A percentile compares a stretch with the other conserved stretches of the same genome.
Evolutionary conservation across 1,284 basidiomycete species (phyloP).

Genomic region (Austroboletus novae-zelandiae): DNA sequence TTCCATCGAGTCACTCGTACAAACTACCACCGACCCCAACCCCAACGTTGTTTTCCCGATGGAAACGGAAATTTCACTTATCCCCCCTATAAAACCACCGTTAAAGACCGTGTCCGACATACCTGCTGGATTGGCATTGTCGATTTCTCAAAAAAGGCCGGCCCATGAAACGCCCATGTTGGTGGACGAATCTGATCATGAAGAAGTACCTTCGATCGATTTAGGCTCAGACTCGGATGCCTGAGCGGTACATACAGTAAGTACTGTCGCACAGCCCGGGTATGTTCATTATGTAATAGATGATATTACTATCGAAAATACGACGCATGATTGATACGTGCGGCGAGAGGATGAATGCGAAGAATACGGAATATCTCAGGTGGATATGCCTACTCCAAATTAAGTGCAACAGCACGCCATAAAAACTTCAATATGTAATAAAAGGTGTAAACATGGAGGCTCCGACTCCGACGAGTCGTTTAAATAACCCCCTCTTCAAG

Average conservation of each 20-base stretch:
- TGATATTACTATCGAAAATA: too few species aligned
- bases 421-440: too few species aligned
- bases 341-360: too few species aligned
- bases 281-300: neutral
- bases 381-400: too few species aligned
- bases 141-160: constrained; percentile 9
- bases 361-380: too few species aligned
- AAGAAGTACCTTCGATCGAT: constrained; percentile 53
- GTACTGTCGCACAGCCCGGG: neutral
- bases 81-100: neutral
- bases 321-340: too few species aligned
- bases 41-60: neutral
- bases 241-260: constrained; percentile 7
- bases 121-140: neutral
- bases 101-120: neutral
- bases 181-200: constrained; percentile 43
- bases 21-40: neutral
- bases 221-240: constrained; percentile 49
- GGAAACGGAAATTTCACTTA: neutral
- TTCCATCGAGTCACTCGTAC: neutral
- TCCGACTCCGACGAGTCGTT: too few species aligned
- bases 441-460: too few species aligned
- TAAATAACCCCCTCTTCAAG: too few species aligned
- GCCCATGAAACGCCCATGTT: constrained; percentile 10
- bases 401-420: too few species aligned